Evolutionary conservation across 331 rosid genomes (phyloP), one percentile per base, ranked within the genome.

Genomic region (Pyrus hybrid): DNA sequence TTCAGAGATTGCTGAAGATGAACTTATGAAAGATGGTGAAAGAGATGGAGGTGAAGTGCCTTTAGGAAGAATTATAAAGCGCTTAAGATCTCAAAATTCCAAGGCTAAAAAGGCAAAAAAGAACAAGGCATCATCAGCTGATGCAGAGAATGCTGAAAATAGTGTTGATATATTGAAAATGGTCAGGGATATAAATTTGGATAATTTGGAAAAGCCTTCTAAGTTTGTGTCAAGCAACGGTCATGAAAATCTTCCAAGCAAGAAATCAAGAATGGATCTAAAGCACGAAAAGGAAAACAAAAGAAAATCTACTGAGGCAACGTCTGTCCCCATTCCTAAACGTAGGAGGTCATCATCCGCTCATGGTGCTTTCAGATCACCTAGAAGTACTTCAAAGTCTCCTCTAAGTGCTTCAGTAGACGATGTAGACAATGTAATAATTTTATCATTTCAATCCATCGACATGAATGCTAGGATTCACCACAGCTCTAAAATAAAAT

Each of bases 141-240:
- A 85, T 81, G 82, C 74, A 56, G 81, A 87, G 67, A 81, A 58
- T 64, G 67, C 81, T 80, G 95, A 83, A 83, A 90, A 86, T 74
- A 85, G 83, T 71, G 86, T 86, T 75, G 93, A 90, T 80, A 68
- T 86, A 81, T 80, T 85, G 84, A 81, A 86, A 80, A 86, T 81
- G 89, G 94, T 86, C 47, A 84, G 93, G 88, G 88, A 90, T 77
- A 86, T 81, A 67, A 88, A 93, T 79, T 71, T 82, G 77, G 91
- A 87, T 79, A 87, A 84, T 87, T 26, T 79, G 81, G 95, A 83
- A 22, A 67, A 79, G 35, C 75, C 93, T 70, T 67, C 74, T 53
- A 85, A 87, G 83, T 84, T 87, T 83, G 93, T 87, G 81, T 63
- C 87, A 75, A 90, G 88, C 79, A 93, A 93, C 77, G 98, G 97